These are phyloP conservation scores for Pythium aristosporum DNA, from an alignment of 352 stramenopile species.

Conservation along the genomic window DNA sequence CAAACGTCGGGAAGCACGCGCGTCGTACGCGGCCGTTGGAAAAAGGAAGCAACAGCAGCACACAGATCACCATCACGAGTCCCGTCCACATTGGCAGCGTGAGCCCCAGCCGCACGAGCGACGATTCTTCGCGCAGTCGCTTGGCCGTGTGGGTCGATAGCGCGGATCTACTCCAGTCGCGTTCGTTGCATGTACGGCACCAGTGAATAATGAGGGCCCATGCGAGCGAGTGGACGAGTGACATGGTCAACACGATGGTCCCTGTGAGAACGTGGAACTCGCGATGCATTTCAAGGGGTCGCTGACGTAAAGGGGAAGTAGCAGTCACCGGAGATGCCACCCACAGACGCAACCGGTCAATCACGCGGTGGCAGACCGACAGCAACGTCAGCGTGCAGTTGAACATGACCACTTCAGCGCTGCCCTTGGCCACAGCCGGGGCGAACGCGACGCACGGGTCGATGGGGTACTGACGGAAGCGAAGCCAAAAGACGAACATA, in stretches of 20 bases:
- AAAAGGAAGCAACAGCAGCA: constrained; percentile 30
- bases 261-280: constrained; percentile 39
- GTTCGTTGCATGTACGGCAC: constrained; percentile 13
- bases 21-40: constrained; percentile 21
- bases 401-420: constrained; percentile 39
- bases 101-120: constrained; percentile 9
- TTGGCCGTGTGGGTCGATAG: constrained; percentile 14
- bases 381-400: constrained; percentile 36
- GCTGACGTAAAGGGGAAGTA: neutral
- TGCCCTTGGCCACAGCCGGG: constrained; percentile 41
- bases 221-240: constrained; percentile 36
- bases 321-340: neutral
- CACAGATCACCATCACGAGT: constrained; percentile 32
- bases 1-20: constrained; percentile 33
- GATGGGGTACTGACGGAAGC: constrained; percentile 28
- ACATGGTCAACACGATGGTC: constrained; percentile 27
- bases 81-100: constrained; percentile 46
- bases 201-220: constrained; percentile 33
- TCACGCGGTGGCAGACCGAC: constrained; percentile 33
- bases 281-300: constrained; percentile 36
- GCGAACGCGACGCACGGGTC: constrained; percentile 31
- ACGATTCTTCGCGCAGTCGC: constrained; percentile 24
- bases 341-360: constrained; percentile 26
- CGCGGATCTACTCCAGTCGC: constrained; percentile 28
- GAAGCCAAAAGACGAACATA: constrained; percentile 22